Evolutionary conservation across 139 green algal species (phyloP).

Genomic region (Micractinium conductrix): DNA sequence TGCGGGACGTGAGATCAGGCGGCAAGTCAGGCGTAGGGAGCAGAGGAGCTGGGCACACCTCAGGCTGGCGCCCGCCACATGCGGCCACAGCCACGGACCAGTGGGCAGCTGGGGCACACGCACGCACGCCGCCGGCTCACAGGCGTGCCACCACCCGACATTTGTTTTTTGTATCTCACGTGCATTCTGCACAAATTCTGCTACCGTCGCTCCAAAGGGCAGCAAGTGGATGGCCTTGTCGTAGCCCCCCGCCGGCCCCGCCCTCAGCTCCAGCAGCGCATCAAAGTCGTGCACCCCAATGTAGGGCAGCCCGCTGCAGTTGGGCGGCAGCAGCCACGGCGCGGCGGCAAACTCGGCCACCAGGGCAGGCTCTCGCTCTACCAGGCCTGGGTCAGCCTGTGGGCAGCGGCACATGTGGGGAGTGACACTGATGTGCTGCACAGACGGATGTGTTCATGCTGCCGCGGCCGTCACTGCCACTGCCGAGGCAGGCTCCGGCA

Average conservation of each 20-base stretch:
- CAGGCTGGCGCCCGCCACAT: too few relatives aligned
- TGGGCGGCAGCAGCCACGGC: too few relatives aligned
- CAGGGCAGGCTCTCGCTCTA: neutral
- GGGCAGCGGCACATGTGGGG: too few relatives aligned
- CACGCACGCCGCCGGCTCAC: neutral
- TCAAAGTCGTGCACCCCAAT: too few relatives aligned
- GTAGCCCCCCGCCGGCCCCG: neutral
- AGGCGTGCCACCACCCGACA: neutral
- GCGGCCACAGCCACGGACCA: too few relatives aligned
- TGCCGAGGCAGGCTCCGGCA: neutral
- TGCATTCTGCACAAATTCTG: neutral
- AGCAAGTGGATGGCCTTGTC: neutral
- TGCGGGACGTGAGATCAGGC: too few relatives aligned
- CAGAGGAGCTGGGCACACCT: neutral
- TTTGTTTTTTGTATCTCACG: neutral
- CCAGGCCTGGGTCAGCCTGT: neutral
- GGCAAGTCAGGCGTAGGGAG: neutral
- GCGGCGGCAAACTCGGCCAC: slow-evolving; percentile 1
- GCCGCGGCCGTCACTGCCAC: neutral
- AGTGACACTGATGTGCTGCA: too few relatives aligned
- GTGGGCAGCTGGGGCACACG: neutral
- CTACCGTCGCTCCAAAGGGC: neutral
- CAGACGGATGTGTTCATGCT: too few relatives aligned
- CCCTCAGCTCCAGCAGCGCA: slow-evolving; percentile 4
- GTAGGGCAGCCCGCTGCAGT: too few relatives aligned